phyloP scores from a whole-genome alignment of 148 eudicot species.

The Hydrangea macrophylla region DNA sequence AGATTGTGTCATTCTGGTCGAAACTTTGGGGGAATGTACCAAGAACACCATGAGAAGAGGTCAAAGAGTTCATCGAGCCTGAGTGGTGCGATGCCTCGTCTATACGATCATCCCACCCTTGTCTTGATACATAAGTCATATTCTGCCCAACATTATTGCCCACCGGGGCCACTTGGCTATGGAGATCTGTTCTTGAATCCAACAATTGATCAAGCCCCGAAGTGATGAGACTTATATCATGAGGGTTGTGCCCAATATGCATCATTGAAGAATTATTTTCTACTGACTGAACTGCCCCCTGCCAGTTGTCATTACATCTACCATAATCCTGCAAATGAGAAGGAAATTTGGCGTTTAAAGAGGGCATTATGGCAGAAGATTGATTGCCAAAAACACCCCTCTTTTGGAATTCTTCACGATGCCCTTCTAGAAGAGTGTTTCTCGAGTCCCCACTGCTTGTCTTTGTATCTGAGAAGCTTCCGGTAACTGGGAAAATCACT shows the following conservation, averaged over 20 bases:
- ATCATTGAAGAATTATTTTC: slow-evolving; percentile 7
- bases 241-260: slow-evolving; percentile 14
- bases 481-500: slow-evolving; percentile 10
- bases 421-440: slow-evolving; percentile 28
- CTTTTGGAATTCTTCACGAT: slow-evolving; percentile 24
- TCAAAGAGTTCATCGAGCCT: slow-evolving; percentile 25
- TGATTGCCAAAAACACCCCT: slow-evolving; percentile 25
- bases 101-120: slow-evolving; percentile 26
- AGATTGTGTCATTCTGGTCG: not conserved
- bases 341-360: slow-evolving; percentile 31
- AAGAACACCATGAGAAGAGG: slow-evolving; percentile 24
- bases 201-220: slow-evolving; percentile 5
- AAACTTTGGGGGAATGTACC: slow-evolving; percentile 12
- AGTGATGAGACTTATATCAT: slow-evolving; percentile 18
- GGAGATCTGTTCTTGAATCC: slow-evolving; percentile 31
- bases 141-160: slow-evolving; percentile 21
- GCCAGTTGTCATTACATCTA: slow-evolving; percentile 36
- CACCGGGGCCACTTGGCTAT: slow-evolving; percentile 21
- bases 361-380: not conserved
- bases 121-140: slow-evolving; percentile 21
- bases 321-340: slow-evolving; percentile 26
- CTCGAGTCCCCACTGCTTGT: slow-evolving; percentile 18
- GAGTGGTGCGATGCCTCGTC: slow-evolving; percentile 21
- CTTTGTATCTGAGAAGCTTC: slow-evolving; percentile 5
- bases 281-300: slow-evolving; percentile 29